Evolutionary conservation across 2,329 filamentous ascomycete species (phyloP).

Genomic region (Fusarium brachygibbosum): DNA sequence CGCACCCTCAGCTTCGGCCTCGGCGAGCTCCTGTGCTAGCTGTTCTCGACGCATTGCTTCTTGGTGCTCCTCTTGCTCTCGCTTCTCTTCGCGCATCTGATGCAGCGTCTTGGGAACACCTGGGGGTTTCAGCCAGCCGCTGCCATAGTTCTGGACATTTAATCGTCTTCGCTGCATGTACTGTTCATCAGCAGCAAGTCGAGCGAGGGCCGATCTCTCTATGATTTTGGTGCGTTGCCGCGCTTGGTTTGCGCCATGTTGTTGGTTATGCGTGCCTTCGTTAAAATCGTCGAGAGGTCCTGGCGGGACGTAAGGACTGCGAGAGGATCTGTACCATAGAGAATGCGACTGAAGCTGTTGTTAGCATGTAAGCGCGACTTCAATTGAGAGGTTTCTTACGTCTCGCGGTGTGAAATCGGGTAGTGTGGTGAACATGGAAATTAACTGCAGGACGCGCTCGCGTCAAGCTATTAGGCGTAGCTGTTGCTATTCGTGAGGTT

Average conservation of each 20-base stretch:
- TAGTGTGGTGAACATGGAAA: conserved; percentile 71
- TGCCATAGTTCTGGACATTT: conserved; percentile 89
- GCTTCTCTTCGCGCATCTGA: conserved; percentile 88
- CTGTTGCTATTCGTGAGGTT: conserved; percentile 34
- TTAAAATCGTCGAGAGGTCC: conserved; percentile 53
- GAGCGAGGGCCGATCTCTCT: conserved; percentile 73
- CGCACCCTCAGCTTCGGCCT: conserved; percentile 66
- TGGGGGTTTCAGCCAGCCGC: conserved; percentile 89
- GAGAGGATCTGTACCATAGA: conserved; percentile 79
- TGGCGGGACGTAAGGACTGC: conserved; percentile 60
- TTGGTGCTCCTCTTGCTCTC: conserved; percentile 88
- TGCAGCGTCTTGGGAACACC: conserved; percentile 91
- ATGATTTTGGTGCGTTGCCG: conserved; percentile 62
- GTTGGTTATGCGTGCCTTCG: conserved; percentile 47
- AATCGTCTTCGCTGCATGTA: conserved; percentile 80
- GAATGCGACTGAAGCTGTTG: conserved; percentile 71
- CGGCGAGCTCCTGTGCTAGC: conserved; percentile 79
- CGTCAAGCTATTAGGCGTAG: conserved; percentile 31
- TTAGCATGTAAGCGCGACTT: conserved; percentile 19
- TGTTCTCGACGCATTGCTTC: conserved; percentile 79
- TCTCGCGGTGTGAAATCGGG: conserved; percentile 78
- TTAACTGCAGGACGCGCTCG: conserved; percentile 31
- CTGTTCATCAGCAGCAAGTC: conserved; percentile 81
- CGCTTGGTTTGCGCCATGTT: conserved; percentile 52
- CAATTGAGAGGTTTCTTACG: conserved; percentile 60